These are phyloP conservation scores for Fragaria vesca DNA, from an alignment of 306 rosid species.

Conservation along the genomic window DNA sequence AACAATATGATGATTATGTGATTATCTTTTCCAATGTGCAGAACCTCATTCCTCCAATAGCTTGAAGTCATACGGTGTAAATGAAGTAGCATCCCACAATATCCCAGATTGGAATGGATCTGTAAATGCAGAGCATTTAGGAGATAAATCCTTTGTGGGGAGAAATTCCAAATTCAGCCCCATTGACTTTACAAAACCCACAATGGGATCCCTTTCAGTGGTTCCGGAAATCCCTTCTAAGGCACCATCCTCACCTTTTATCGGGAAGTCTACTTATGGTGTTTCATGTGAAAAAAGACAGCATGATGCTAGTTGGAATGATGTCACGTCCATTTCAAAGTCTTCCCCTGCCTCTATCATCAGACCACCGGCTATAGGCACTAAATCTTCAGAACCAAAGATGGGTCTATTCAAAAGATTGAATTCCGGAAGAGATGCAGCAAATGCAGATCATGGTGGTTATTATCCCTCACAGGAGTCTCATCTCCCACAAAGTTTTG, in stretches of 20 bases:
- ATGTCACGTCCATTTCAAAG: conserved; percentile 24
- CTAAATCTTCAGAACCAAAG: conserved; percentile 38
- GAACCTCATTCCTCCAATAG: conserved; percentile 41
- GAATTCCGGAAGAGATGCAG: conserved; percentile 29
- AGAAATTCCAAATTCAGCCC: conserved; percentile 34
- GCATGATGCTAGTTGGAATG: conserved; percentile 28
- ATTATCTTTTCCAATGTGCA: conserved; percentile 24
- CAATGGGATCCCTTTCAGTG: conserved; percentile 32
- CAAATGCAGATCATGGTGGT: conserved; percentile 33
- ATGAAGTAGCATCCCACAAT: conserved; percentile 33
- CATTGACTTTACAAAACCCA: conserved; percentile 35
- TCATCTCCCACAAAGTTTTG: conserved; percentile 29
- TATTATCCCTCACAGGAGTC: conserved; percentile 36
- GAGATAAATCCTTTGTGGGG: conserved; percentile 37
- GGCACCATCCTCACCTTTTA: conserved; percentile 30
- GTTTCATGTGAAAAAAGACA: conserved; percentile 38
- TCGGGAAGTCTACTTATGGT: conserved; percentile 29
- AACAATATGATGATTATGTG: conserved; percentile 7
- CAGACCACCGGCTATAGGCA: conserved; percentile 31
- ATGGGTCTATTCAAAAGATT: conserved; percentile 29
- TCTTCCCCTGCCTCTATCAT: conserved; percentile 22
- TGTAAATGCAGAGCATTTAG: conserved; percentile 26
- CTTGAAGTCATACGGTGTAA: conserved; percentile 19
- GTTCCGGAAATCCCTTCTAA: conserved; percentile 40
- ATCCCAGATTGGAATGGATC: conserved; percentile 38